Conservation (phyloP, 2,329 filamentous ascomycete species). For the Ophiostoma angusticollis region DNA sequence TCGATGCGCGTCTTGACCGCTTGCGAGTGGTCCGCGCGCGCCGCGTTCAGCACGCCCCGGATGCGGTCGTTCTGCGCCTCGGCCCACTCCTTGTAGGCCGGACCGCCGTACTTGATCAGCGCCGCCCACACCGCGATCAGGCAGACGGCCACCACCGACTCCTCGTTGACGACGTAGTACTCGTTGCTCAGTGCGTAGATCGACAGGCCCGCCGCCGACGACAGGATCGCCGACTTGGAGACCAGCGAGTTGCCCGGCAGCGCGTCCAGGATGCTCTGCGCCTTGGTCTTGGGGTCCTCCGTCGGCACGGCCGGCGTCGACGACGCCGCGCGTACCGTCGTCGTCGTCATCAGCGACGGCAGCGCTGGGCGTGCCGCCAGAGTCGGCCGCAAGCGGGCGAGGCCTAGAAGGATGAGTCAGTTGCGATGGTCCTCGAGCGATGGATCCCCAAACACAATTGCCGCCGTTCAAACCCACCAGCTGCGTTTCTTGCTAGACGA, state of each 20-base stretch:
- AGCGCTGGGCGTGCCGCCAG: slow-evolving; percentile 25
- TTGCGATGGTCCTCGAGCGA: slow-evolving; percentile 32
- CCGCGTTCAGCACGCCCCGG: slow-evolving; percentile 87
- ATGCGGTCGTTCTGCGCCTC: slow-evolving; percentile 82
- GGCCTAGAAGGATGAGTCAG: slow-evolving; percentile 44
- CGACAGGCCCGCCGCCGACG: slow-evolving; percentile 77
- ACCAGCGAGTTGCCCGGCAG: slow-evolving; percentile 84
- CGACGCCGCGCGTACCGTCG: slow-evolving; percentile 58
- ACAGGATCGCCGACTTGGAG: slow-evolving; percentile 95
- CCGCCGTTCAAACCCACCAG: slow-evolving; percentile 56
- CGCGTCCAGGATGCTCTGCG: slow-evolving; percentile 85
- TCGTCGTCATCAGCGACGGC: slow-evolving; percentile 39
- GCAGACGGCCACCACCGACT: slow-evolving; percentile 87
- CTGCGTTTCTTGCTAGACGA: slow-evolving; percentile 87
- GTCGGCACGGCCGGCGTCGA: slow-evolving; percentile 58
- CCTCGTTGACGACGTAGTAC: slow-evolving; percentile 99
- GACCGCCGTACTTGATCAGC: slow-evolving; percentile 86
- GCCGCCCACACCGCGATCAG: slow-evolving; percentile 86
- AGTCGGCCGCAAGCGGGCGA: slow-evolving; percentile 77
- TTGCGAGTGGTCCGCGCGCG: slow-evolving; percentile 85
- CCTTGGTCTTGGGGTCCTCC: slow-evolving; percentile 92
- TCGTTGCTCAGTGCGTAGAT: slow-evolving; percentile 97
- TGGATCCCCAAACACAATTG: slow-evolving; percentile 32
- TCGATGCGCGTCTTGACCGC: slow-evolving; percentile 91
- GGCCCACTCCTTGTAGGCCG: slow-evolving; percentile 86